Conservation (phyloP, 1,284 basidiomycete genomes). For the Moniliella sp. region DNA sequence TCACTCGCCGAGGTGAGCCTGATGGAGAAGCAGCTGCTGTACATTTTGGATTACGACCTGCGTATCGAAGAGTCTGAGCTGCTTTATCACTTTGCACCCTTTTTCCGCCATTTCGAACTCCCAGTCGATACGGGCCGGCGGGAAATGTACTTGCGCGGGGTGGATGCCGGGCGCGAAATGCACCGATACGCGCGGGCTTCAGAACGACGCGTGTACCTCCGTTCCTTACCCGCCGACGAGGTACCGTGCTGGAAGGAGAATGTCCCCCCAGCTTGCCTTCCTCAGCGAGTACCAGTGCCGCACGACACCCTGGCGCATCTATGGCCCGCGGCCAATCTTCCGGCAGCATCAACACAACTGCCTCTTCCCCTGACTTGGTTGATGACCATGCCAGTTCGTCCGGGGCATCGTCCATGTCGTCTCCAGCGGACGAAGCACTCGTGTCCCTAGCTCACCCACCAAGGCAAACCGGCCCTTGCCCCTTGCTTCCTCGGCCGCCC, state of each 20-base stretch:
- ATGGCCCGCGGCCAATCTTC: too few species aligned
- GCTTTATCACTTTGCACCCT: conserved; percentile 26
- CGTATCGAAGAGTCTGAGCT: conserved; percentile 32
- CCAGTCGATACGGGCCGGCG: conserved; percentile 25
- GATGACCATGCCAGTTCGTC: too few species aligned
- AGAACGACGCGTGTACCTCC: conserved; percentile 24
- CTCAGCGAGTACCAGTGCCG: too few species aligned
- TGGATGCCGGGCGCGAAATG: conserved; percentile 26
- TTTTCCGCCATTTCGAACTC: conserved; percentile 28
- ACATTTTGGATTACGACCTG: conserved; percentile 33
- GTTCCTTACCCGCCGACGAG: conserved; percentile 21
- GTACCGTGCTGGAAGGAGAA: conserved; percentile 29
- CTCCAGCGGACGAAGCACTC: too few species aligned
- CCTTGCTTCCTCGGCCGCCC: too few species aligned
- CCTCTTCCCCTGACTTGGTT: too few species aligned
- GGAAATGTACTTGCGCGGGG: conserved; percentile 28
- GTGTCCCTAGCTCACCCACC: too few species aligned
- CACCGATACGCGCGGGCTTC: conserved; percentile 27
- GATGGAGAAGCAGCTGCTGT: conserved; percentile 64
- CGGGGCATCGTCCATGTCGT: too few species aligned
- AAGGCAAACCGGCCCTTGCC: too few species aligned
- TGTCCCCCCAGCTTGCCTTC: too few species aligned
- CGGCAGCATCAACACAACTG: too few species aligned
- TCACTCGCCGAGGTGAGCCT: conserved; percentile 53
- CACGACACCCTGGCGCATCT: too few species aligned